Evolutionary conservation across 495 filamentous ascomycete genomes (phyloP), one percentile per base, ranked within the genome.

Genomic region (Penicillium malachiteum): DNA sequence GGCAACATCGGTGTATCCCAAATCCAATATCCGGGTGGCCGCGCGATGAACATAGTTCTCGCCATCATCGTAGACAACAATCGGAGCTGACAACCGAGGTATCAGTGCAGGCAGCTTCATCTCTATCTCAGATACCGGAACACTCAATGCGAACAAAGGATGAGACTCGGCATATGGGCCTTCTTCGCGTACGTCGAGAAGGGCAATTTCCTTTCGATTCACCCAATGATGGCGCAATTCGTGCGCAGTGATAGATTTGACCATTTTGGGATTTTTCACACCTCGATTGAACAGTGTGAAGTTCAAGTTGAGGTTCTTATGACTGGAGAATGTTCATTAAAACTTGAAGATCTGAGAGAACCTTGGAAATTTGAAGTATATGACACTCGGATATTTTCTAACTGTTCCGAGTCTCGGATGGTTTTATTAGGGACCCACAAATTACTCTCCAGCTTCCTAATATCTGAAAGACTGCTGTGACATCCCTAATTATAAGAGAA

Each of bases 171-270:
- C 46, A 49, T 60, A 66, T 12, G 60, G 64, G 0, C 61, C 60
- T 62, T 66, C 64, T 62, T 66, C 64, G 5, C 64, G 64, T 7
- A 66, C 60, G 8, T 66, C 64, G 9, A 66, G 46, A 17, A 66
- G 52, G 21, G 57, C 60, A 30, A 66, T 56, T 44, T 66, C 64
- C 13, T 52, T 9, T 5, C 42, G 21, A 38, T 58, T 59, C 9
- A 54, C 26, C 64, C 64, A 66, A 18, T 59, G 43, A 3, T 48
- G 40, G 30, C 64, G 60, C 14, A 64, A n/a, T 1, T 60, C 41
- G 7, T 39, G 42, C 11, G 63, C 44, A 2, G 46, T 56, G 38
- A 50, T 38, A 21, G 30, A 50, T 41, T 42, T 49, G 12, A 21
- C 10, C 46, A 48, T 49, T 35, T 34, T 38, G 17, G 12, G 10